Conservation (phyloP, 208 protist species). For the Wallacemonas sp. region DNA sequence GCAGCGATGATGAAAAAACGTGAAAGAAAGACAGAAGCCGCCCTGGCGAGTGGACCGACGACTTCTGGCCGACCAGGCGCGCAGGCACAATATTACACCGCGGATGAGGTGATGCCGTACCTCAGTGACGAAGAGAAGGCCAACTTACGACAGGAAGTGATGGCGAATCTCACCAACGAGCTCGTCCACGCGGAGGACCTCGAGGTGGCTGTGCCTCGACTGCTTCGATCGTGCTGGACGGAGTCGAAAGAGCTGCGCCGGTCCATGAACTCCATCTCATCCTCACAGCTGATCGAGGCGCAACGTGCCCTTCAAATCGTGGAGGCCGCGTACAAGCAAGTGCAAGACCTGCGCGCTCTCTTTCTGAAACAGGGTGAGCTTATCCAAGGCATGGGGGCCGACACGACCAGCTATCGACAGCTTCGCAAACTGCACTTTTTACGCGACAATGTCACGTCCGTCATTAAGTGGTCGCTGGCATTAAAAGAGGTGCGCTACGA, state of each 20-base stretch:
- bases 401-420: slow-evolving; percentile 65
- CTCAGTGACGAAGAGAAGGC: slow-evolving; percentile 60
- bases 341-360: slow-evolving; percentile 60
- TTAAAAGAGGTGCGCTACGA: slow-evolving; percentile 83
- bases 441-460: slow-evolving; percentile 76
- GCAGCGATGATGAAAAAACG: slow-evolving; percentile 13
- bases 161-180: slow-evolving; percentile 76
- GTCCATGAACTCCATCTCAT: slow-evolving; percentile 79
- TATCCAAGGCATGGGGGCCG: slow-evolving; percentile 68
- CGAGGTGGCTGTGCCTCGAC: slow-evolving; percentile 70
- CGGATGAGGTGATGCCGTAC: slow-evolving; percentile 66
- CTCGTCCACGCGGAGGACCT: slow-evolving; percentile 69
- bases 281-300: slow-evolving; percentile 75
- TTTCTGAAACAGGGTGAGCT: slow-evolving; percentile 80
- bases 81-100: slow-evolving; percentile 47
- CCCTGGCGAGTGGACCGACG: slow-evolving; percentile 7
- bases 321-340: slow-evolving; percentile 50
- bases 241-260: slow-evolving; percentile 78
- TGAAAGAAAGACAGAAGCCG: slow-evolving; percentile 18
- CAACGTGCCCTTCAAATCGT: slow-evolving; percentile 78
- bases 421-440: slow-evolving; percentile 76
- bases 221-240: slow-evolving; percentile 68
- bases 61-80: slow-evolving; percentile 7
- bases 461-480: slow-evolving; percentile 81
- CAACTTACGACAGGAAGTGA: slow-evolving; percentile 61